These are phyloP conservation scores for Coemansia sp. DNA, from an alignment of 192 early-diverging fungal genomes.

Conservation along the genomic window DNA sequence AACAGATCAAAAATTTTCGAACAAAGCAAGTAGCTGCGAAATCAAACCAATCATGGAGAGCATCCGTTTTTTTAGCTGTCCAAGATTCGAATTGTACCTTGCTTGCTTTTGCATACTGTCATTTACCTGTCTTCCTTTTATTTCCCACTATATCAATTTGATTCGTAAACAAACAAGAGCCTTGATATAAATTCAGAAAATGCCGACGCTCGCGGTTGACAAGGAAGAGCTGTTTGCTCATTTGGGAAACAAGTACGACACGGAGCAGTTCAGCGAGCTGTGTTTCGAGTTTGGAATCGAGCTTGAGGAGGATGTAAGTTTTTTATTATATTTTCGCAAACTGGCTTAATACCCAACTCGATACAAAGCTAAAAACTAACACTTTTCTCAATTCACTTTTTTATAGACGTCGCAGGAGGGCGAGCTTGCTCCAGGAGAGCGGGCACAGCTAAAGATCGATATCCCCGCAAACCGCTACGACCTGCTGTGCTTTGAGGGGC, in stretches of 20 bases:
- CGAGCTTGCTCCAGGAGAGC: constrained; percentile 54
- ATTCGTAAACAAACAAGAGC: too few species aligned
- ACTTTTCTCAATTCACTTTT: background rate
- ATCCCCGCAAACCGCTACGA: constrained; percentile 99
- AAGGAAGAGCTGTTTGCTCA: constrained; percentile 80
- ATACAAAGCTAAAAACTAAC: background rate
- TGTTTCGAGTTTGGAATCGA: constrained; percentile 99
- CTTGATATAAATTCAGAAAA: constrained; percentile 30
- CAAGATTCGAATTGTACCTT: background rate
- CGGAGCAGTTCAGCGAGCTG: constrained; percentile 91
- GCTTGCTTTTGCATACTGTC: background rate
- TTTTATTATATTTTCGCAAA: background rate
- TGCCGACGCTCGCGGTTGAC: constrained; percentile 97
- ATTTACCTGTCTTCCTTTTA: background rate
- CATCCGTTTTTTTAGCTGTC: background rate
- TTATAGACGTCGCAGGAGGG: constrained; percentile 38
- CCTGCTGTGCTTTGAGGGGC: constrained; percentile 94
- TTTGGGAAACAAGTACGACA: constrained; percentile 73
- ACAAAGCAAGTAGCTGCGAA: too few species aligned
- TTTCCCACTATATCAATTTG: background rate
- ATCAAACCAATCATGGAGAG: too few species aligned
- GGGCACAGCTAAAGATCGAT: constrained; percentile 90
- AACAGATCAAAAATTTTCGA: too few species aligned
- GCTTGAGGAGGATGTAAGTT: constrained; percentile 90
- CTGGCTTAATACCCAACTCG: background rate